Percentiles rank a stretch among this genome's conserved stretches.
These are phyloP conservation scores for Sugiyamaella lignohabitans DNA, from an alignment of 805 yeast genomes.

Conservation along the genomic window DNA sequence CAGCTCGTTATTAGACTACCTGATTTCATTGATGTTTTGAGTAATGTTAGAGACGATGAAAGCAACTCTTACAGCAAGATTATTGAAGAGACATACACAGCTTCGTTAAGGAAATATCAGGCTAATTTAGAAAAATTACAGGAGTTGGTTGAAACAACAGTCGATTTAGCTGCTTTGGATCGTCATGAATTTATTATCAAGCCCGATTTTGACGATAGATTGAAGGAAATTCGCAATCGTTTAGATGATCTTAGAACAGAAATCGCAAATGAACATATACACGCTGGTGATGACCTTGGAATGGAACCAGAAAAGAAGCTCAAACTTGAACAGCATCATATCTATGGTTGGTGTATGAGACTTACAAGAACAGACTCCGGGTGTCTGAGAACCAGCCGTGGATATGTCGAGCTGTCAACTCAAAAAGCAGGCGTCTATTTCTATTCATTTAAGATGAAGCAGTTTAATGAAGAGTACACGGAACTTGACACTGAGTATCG, in stretches of 20 bases:
- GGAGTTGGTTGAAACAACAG: constrained; percentile 86
- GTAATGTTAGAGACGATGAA: constrained; percentile 33
- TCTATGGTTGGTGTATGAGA: constrained; percentile 92
- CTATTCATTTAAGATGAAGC: constrained; percentile 61
- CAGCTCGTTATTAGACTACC: constrained; percentile 72
- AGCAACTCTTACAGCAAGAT: constrained; percentile 27
- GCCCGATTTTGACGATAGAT: constrained; percentile 81
- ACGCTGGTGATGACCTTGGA: constrained; percentile 64
- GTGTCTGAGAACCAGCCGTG: constrained; percentile 55
- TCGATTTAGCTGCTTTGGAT: constrained; percentile 78
- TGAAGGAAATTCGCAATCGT: constrained; percentile 52
- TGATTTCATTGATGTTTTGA: constrained; percentile 51
- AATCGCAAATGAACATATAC: constrained; percentile 55
- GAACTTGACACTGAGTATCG: constrained; percentile 63
- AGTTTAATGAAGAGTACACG: constrained; percentile 52
- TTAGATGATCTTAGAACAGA: constrained; percentile 48
- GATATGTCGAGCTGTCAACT: constrained; percentile 75
- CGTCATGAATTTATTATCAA: constrained; percentile 77
- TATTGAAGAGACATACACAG: constrained; percentile 48
- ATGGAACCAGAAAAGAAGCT: constrained; percentile 84
- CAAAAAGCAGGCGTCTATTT: constrained; percentile 94
- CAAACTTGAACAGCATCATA: constrained; percentile 79
- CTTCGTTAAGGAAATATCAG: constrained; percentile 46
- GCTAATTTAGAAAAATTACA: constrained; percentile 58
- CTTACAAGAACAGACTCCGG: constrained; percentile 84